Evolutionary conservation across 345 rosid genomes (phyloP), one percentile per base, ranked within the genome.

Genomic region (Citrus trifoliata): DNA sequence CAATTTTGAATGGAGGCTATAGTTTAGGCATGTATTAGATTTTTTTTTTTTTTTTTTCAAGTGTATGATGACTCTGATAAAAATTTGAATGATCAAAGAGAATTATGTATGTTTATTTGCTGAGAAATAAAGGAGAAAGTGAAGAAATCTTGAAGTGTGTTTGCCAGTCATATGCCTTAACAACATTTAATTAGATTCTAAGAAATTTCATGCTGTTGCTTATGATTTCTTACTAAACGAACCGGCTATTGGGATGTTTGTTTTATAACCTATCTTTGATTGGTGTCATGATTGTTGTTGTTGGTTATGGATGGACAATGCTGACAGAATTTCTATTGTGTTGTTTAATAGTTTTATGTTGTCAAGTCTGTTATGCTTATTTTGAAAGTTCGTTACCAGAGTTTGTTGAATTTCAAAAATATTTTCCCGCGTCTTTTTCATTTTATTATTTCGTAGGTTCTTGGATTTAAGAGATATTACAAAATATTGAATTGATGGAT

Each of bases 21-120:
- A 33, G 60, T 18, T 69, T 71, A 12, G 71, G 4, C 69, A 71
- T 69, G 62, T 2, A 40, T 66, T 73, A 27, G 33, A 38, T 53
- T 7, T 7, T 38, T 42, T 67, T 40, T 14, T 62, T 40, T 19
- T 53, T 35, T 10, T 73, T 27, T 22, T 70, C 75, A 74, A 79
- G 67, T 80, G 62, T 28, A 58, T 79, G 84, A 10, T 56, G 62
- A 80, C 73, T 75, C 67, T 67, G 67, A 68, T 72, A 69, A 37
- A 75, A 25, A 38, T 74, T 28, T 30, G 51, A 27, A 33, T 53
- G n/a, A 14, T 24, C 35, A 32, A 46, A 37, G 38, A 71, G 74
- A 75, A 80, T 65, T 30, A 22, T 61, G 70, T 24, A 46, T 80
- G 60, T 73, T 73, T 80, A 32, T 60, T 62, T 80, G 69, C 32